phyloP scores from a whole-genome alignment of 2,329 filamentous ascomycete species.

The Leptographium wingfieldii region DNA sequence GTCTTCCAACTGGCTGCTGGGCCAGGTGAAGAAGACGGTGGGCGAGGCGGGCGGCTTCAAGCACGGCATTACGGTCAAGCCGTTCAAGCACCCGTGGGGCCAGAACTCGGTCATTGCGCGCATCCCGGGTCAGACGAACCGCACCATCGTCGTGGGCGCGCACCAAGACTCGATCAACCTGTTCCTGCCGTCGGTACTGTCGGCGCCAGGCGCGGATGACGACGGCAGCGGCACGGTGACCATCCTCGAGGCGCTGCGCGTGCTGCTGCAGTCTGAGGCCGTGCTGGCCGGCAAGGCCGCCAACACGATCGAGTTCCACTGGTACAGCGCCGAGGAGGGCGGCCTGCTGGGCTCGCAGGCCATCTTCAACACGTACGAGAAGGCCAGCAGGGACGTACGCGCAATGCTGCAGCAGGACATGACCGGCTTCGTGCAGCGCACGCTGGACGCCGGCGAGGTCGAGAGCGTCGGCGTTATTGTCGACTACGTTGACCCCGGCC shows the following conservation, averaged over 20 bases:
- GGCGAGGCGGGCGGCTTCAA: conserved; percentile 55
- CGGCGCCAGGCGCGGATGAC: conserved; percentile 88
- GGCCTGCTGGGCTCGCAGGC: conserved; percentile 80
- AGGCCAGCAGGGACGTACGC: conserved; percentile 62
- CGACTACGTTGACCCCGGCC: conserved; percentile 70
- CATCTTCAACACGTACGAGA: conserved; percentile 73
- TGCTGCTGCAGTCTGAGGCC: conserved; percentile 60
- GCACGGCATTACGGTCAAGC: conserved; percentile 53
- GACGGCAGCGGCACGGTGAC: conserved; percentile 90
- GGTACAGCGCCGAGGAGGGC: conserved; percentile 86
- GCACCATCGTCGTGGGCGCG: conserved; percentile 78
- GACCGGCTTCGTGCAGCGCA: conserved; percentile 80
- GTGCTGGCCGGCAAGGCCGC: conserved; percentile 57
- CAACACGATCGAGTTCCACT: conserved; percentile 94
- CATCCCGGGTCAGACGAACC: conserved; percentile 73
- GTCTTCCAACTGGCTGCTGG: conserved; percentile 78
- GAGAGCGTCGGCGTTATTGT: conserved; percentile 89
- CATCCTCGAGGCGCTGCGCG: conserved; percentile 80
- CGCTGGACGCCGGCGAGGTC: conserved; percentile 65
- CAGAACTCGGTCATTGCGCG: conserved; percentile 86
- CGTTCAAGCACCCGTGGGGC: conserved; percentile 74
- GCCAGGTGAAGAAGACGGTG: conserved; percentile 61
- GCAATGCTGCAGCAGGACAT: conserved; percentile 99
- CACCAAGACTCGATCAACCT: conserved; percentile 95
- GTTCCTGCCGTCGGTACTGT: conserved; percentile 70